phyloP scores from a whole-genome alignment of 2,329 filamentous ascomycete genomes.

The Talaromyces islandicus region DNA sequence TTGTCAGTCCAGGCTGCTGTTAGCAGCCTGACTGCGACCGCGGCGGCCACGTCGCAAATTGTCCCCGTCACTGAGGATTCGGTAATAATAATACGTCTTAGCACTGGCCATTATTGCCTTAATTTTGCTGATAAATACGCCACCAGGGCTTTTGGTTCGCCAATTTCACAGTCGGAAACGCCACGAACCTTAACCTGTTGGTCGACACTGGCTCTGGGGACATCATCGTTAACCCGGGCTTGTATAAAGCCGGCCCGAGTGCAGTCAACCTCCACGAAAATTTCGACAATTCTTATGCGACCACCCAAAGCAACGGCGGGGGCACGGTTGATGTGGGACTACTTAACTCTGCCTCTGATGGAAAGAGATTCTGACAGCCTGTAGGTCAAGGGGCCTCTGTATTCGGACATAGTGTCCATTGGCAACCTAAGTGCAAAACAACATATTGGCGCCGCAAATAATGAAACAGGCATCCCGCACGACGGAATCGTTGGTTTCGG shows the following conservation, averaged over 20 bases:
- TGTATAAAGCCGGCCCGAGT: not conserved
- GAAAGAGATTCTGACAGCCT: not conserved
- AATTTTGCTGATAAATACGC: not conserved
- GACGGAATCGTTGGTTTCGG: not conserved
- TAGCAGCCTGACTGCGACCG: not conserved
- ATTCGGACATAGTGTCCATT: not conserved
- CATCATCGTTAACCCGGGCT: not conserved
- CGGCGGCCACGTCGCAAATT: not conserved
- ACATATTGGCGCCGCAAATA: not conserved
- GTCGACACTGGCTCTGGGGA: not conserved
- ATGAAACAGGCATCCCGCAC: not conserved
- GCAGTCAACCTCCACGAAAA: not conserved
- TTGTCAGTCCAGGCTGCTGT: not conserved
- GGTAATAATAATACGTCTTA: not conserved
- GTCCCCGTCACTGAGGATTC: not conserved
- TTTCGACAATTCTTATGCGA: not conserved
- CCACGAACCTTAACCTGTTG: not conserved
- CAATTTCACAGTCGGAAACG: not conserved
- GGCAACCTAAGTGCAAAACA: not conserved
- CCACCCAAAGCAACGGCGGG: not conserved
- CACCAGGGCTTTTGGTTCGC: not conserved
- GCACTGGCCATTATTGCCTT: not conserved
- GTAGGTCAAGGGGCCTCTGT: not conserved
- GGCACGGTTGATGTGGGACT: not conserved
- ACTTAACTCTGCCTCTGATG: not conserved